Conservation (phyloP, 768 basidiomycete genomes). For the Amanita inopinata region DNA sequence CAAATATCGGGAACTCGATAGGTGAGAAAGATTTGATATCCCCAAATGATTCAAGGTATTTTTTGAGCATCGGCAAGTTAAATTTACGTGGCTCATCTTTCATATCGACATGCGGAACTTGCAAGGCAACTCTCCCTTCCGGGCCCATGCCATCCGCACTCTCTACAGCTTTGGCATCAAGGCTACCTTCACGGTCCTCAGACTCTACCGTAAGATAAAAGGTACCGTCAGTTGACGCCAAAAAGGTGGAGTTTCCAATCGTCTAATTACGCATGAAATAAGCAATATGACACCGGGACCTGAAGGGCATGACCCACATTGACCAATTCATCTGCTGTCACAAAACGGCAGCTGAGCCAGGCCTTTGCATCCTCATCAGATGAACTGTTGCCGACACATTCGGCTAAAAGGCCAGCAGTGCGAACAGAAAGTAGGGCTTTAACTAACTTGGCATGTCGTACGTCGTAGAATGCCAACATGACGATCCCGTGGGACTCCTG, state of each 20-base stretch:
- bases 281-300: conserved; percentile 8
- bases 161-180: conserved; percentile 9
- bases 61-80: conserved; percentile 21
- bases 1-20: conserved; percentile 9
- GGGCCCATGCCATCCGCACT: background rate
- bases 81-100: conserved; percentile 9
- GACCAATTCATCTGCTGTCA: conserved; percentile 34
- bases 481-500: conserved; percentile 42
- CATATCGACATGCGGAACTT: conserved; percentile 5
- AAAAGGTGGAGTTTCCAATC: conserved; percentile 41
- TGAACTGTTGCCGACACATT: conserved; percentile 21
- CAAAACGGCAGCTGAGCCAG: conserved; percentile 33
- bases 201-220: conserved; percentile 39
- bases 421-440: conserved; percentile 28
- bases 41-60: conserved; percentile 26
- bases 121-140: conserved; percentile 3
- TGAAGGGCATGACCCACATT: conserved; percentile 24
- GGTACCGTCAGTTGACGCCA: conserved; percentile 41
- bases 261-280: conserved; percentile 33
- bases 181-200: conserved; percentile 8
- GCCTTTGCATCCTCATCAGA: conserved; percentile 16
- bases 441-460: conserved; percentile 42
- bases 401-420: conserved; percentile 18
- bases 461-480: conserved; percentile 52
- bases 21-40: conserved; percentile 18